phyloP scores from a whole-genome alignment of 176 grass and related monocot species.

The Musa acuminata region DNA sequence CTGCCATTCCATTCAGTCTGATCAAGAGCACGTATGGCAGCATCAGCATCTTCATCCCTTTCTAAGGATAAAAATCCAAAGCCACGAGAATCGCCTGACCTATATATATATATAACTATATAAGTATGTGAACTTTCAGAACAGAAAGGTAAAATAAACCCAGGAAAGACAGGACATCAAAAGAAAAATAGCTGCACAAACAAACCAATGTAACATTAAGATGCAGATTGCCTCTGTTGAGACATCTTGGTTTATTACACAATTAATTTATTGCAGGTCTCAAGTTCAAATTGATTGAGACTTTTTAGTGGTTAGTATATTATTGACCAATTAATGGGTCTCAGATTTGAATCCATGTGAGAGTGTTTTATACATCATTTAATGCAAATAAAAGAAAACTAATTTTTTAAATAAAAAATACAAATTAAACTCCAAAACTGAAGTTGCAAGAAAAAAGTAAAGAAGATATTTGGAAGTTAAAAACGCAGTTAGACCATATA shows the following conservation, averaged over 20 bases:
- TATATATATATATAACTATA: constrained; percentile 20
- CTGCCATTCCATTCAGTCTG: constrained; percentile 76
- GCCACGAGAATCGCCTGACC: constrained; percentile 71
- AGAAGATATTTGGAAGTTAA: background rate
- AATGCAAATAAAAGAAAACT: background rate
- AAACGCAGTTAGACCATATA: too few relatives aligned
- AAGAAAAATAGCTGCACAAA: background rate
- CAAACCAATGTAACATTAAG: background rate
- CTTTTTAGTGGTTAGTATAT: too few relatives aligned
- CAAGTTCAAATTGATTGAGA: too few relatives aligned
- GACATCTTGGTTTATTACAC: too few relatives aligned
- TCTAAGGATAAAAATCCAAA: constrained; percentile 78
- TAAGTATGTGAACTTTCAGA: constrained; percentile 17
- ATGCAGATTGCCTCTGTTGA: background rate
- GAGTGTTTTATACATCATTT: background rate
- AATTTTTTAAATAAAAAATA: background rate
- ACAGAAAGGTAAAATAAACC: background rate
- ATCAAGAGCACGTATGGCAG: constrained; percentile 71
- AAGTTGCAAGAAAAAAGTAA: background rate
- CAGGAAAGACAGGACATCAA: background rate
- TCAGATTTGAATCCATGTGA: too few relatives aligned
- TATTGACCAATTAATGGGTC: too few relatives aligned
- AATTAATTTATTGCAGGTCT: too few relatives aligned
- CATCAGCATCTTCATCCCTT: constrained; percentile 84
- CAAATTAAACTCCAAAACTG: background rate